Percentiles rank a stretch among this genome's conserved stretches.
These are phyloP conservation scores for Nakazawaea molendinolei DNA, from an alignment of 805 yeast species.

Conservation along the genomic window DNA sequence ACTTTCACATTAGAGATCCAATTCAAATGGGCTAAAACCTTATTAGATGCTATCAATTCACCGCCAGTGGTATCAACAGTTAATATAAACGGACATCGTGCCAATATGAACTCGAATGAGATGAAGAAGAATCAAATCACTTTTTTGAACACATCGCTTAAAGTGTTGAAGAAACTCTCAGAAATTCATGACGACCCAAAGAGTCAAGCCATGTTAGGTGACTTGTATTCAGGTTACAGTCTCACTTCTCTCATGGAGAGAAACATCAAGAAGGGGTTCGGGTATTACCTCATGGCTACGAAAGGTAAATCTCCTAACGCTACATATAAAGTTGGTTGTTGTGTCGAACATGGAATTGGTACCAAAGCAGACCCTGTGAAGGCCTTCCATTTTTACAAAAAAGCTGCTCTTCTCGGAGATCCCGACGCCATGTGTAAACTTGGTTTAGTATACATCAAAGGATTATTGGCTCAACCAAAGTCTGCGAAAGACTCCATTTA, in stretches of 20 bases:
- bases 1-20: conserved; percentile 46
- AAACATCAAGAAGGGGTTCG: conserved; percentile 57
- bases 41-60: conserved; percentile 40
- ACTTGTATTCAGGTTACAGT: conserved; percentile 45
- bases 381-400: conserved; percentile 48
- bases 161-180: conserved; percentile 51
- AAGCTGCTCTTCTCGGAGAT: conserved; percentile 57
- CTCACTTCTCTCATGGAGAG: conserved; percentile 42
- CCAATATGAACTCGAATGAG: conserved; percentile 32
- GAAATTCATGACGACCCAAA: conserved; percentile 40
- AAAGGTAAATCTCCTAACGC: conserved; percentile 50
- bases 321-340: conserved; percentile 63
- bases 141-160: conserved; percentile 51
- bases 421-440: conserved; percentile 68
- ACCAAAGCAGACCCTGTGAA: conserved; percentile 33
- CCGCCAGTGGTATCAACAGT: conserved; percentile 35
- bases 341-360: conserved; percentile 63
- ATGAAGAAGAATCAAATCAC: conserved; percentile 45
- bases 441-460: conserved; percentile 57
- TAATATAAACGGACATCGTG: conserved; percentile 40
- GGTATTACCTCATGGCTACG: conserved; percentile 54
- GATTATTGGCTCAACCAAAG: conserved; percentile 32
- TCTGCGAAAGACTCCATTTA: conserved; percentile 36
- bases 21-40: conserved; percentile 53
- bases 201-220: conserved; percentile 56